phyloP scores from a whole-genome alignment of 2,329 filamentous ascomycete species.

The Penicillium vulpinum region DNA sequence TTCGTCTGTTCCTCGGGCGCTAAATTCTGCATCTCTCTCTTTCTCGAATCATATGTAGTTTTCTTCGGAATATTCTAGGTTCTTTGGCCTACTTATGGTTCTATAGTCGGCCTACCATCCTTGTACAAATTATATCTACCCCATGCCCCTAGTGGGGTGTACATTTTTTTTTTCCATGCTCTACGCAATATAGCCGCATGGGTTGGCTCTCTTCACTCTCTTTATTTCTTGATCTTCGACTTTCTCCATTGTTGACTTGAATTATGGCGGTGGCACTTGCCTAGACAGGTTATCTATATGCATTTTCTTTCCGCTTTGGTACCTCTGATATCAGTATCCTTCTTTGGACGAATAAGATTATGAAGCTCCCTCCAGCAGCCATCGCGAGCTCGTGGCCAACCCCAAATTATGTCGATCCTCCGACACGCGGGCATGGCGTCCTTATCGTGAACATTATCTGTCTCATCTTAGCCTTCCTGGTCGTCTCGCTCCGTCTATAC shows the following conservation, averaged over 20 bases:
- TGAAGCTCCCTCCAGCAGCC: slow-evolving; percentile 44
- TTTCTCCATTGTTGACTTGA: not conserved
- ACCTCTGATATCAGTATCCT: not conserved
- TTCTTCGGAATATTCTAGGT: not conserved
- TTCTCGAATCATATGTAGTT: not conserved
- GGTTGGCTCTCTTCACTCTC: not conserved
- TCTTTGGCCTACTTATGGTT: not conserved
- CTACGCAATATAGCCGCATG: not conserved
- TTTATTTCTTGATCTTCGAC: not conserved
- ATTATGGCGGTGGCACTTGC: not conserved
- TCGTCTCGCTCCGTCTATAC: slow-evolving; percentile 49
- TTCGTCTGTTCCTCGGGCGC: not conserved
- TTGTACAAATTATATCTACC: slow-evolving; percentile 7
- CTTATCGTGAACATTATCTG: slow-evolving; percentile 46
- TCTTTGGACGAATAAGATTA: slow-evolving; percentile 17
- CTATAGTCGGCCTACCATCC: not conserved
- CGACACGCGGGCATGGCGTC: slow-evolving; percentile 45
- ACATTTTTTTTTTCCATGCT: not conserved
- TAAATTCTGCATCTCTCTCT: not conserved
- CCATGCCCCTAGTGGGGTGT: not conserved
- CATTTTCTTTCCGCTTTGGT: not conserved
- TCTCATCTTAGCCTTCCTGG: slow-evolving; percentile 40
- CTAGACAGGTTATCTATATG: not conserved
- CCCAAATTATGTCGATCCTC: slow-evolving; percentile 51
- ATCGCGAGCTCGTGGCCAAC: slow-evolving; percentile 48